These are phyloP conservation scores for Pseudogymnoascus sp. DNA, from an alignment of 2,329 filamentous ascomycete genomes.

Conservation along the genomic window DNA sequence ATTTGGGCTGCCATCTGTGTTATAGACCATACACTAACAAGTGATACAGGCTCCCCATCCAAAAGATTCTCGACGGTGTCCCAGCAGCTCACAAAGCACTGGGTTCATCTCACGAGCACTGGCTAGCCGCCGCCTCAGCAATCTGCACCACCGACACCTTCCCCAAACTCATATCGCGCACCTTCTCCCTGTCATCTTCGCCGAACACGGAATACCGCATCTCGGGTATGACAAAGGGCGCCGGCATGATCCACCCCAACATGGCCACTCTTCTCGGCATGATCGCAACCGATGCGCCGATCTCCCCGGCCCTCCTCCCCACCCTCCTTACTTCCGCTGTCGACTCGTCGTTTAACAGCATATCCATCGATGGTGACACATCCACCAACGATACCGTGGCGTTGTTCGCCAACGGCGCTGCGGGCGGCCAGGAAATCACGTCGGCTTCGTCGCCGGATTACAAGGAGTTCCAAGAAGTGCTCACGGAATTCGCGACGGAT, in stretches of 20 bases:
- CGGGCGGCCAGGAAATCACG: slow-evolving; percentile 59
- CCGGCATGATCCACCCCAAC: slow-evolving; percentile 98
- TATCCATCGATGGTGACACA: slow-evolving; percentile 94
- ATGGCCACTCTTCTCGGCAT: slow-evolving; percentile 94
- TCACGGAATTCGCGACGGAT: slow-evolving; percentile 72
- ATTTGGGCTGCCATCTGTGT: slow-evolving; percentile 20
- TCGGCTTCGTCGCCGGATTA: slow-evolving; percentile 54
- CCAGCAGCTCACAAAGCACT: slow-evolving; percentile 66
- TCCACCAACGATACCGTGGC: slow-evolving; percentile 96
- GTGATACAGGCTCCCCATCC: slow-evolving; percentile 63
- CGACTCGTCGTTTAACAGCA: slow-evolving; percentile 86
- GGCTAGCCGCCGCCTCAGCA: slow-evolving; percentile 77
- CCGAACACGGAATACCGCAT: slow-evolving; percentile 70
- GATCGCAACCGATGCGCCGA: slow-evolving; percentile 82
- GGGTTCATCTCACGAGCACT: slow-evolving; percentile 71
- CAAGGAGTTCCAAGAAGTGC: slow-evolving; percentile 57
- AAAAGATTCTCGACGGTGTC: slow-evolving; percentile 79
- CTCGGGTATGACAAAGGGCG: slow-evolving; percentile 94
- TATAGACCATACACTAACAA: slow-evolving; percentile 15
- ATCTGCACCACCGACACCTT: slow-evolving; percentile 99
- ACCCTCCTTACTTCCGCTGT: slow-evolving; percentile 65
- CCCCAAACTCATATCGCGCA: slow-evolving; percentile 82
- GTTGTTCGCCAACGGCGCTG: slow-evolving; percentile 89
- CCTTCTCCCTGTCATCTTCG: slow-evolving; percentile 77
- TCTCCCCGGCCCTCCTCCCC: slow-evolving; percentile 60